Percentiles rank a stretch among this genome's conserved stretches.
phyloP scores from a whole-genome alignment of 352 stramenopile genomes.

The Blastocystis sp. region DNA sequence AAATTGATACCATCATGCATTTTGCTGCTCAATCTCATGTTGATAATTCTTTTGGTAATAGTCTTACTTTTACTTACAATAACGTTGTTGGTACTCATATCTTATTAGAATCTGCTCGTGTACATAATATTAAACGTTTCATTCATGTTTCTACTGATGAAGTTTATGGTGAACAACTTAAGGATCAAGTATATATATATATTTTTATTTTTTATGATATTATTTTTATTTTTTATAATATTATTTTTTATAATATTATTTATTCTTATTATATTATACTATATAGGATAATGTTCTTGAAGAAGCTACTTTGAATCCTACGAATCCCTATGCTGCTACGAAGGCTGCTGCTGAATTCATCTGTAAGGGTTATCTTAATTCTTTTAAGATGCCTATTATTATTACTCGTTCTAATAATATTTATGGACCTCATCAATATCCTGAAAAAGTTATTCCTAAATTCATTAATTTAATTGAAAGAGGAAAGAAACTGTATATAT shows the following conservation, averaged over 20 bases:
- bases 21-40: conserved; percentile 81
- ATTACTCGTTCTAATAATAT: conserved; percentile 97
- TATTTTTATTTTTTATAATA: conserved; percentile 3
- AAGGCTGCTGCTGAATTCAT: conserved; percentile 93
- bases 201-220: too few relatives aligned
- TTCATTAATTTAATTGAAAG: conserved; percentile 65
- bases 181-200: conserved; percentile 1
- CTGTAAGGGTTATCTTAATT: conserved; percentile 71
- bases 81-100: conserved; percentile 94
- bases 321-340: conserved; percentile 87
- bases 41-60: conserved; percentile 95
- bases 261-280: too few relatives aligned
- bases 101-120: conserved; percentile 76
- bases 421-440: conserved; percentile 90
- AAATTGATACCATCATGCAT: conserved; percentile 91
- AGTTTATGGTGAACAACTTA: conserved; percentile 72
- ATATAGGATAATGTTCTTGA: conserved; percentile 26
- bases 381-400: conserved; percentile 76
- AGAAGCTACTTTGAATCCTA: conserved; percentile 56
- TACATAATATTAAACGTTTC: conserved; percentile 67
- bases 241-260: not conserved
- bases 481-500: not conserved
- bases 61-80: conserved; percentile 82
- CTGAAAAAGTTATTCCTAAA: conserved; percentile 94
- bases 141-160: conserved; percentile 93